Base-by-base conservation (phyloP, 2,329 filamentous ascomycete species). In the Phyllosticta ampelicida region DNA sequence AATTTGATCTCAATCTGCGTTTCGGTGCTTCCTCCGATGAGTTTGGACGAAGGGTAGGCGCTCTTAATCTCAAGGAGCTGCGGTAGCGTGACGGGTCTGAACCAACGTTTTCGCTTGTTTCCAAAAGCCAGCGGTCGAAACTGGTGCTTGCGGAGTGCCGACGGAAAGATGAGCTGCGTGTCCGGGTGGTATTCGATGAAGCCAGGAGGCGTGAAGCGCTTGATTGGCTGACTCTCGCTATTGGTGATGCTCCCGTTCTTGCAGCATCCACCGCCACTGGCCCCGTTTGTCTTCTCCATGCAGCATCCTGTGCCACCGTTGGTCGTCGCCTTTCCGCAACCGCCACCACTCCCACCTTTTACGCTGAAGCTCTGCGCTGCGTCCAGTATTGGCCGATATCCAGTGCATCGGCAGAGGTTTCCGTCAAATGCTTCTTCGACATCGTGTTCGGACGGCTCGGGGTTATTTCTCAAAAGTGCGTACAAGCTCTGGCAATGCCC, bases 1-100 rank as follows among this genome's bases (percentile, higher is more conserved):
- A 99, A 97, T 73, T 96, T 96, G 75, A 95, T 88, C 74, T 99
- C 94, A 61, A 99, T 97, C 73, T 97, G 94, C 0, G 92, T 97
- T 72, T 99, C 94, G 1, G 91, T 95, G 70, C 90, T 96, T 61
- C 94, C 94, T 54, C 90, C 92, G 61, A 99, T 96, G 61, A 99
- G 84, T 73, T 97, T 99, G 4, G 92, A 90, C 23, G 86, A 84
- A 0, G 92, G 92, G 64, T 90, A 86, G 0, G 82, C 84, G 65
- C 80, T 85, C 76, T 97, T 97, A 74, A 99, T 96, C 68, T 96
- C 87, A 16, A 97, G 80, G 16, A 99, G 77, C 68, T 99, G 91
- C 48, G 89, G 79, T 16, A 97, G 70, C 0, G 89, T 96, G 29
- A 90, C 86, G 0, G 94, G 94, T 16, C 94, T 82, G 69, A 90